phyloP scores from a whole-genome alignment of 768 basidiomycete genomes.

The Paxillus ammoniavirescens region DNA sequence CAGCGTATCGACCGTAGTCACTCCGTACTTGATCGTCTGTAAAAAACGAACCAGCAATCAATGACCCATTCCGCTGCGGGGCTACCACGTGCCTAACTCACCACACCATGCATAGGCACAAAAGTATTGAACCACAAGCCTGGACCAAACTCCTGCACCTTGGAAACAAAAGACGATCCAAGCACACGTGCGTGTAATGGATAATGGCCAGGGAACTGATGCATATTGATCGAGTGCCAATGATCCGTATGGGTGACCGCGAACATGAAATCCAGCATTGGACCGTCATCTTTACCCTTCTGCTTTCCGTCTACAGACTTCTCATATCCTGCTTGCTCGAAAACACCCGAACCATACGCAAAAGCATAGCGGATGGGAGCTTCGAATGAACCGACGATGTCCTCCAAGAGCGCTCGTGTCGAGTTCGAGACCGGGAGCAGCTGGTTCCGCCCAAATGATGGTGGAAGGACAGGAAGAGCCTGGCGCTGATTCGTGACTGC shows the following conservation, averaged over 20 bases:
- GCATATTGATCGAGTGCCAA: slow-evolving; percentile 96
- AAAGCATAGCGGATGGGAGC: slow-evolving; percentile 96
- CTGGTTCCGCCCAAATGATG: slow-evolving; percentile 79
- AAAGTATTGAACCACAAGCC: slow-evolving; percentile 97
- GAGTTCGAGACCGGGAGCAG: slow-evolving; percentile 76
- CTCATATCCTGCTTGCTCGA: slow-evolving; percentile 83
- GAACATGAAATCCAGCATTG: slow-evolving; percentile 97
- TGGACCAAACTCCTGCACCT: slow-evolving; percentile 71
- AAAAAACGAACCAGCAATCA: background rate
- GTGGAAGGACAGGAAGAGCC: slow-evolving; percentile 55
- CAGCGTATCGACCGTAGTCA: slow-evolving; percentile 87
- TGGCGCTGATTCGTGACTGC: slow-evolving; percentile 22
- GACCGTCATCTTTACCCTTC: slow-evolving; percentile 39
- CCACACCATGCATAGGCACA: slow-evolving; percentile 79
- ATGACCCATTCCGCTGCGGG: too few species aligned
- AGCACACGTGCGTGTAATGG: slow-evolving; percentile 82
- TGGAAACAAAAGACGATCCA: slow-evolving; percentile 80
- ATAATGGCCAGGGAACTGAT: slow-evolving; percentile 89
- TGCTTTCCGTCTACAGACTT: slow-evolving; percentile 22
- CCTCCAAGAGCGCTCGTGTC: slow-evolving; percentile 76
- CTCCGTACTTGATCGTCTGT: slow-evolving; percentile 94
- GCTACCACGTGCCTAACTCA: slow-evolving; percentile 41
- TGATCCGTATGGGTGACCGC: slow-evolving; percentile 91
- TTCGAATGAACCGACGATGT: slow-evolving; percentile 76
- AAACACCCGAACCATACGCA: slow-evolving; percentile 96